Percentiles rank a stretch among this genome's conserved stretches.
Conservation (phyloP, 768 basidiomycete genomes). For the Lyophyllum shimeji region DNA sequence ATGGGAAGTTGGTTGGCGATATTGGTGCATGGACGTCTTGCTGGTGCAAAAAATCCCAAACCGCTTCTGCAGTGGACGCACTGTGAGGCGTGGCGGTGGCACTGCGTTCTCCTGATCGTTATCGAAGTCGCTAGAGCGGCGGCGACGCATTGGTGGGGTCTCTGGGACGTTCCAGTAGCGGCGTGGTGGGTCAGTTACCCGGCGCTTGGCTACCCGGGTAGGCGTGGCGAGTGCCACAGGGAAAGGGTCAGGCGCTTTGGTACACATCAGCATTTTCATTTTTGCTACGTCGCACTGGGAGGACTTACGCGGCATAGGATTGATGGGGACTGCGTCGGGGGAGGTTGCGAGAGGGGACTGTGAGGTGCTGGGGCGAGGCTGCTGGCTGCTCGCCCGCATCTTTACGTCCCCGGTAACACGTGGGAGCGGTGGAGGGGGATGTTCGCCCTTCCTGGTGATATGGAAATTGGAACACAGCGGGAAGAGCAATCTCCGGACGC, state of each 20-base stretch:
- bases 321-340: slow-evolving; percentile 17
- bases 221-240: slow-evolving; percentile 5
- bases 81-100: slow-evolving; percentile 19
- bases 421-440: neutral
- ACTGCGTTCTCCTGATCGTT: slow-evolving; percentile 32
- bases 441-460: slow-evolving; percentile 20
- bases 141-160: slow-evolving; percentile 12
- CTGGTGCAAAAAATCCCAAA: slow-evolving; percentile 42
- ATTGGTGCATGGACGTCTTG: slow-evolving; percentile 32
- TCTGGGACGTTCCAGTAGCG: slow-evolving; percentile 19
- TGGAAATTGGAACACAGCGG: slow-evolving; percentile 31
- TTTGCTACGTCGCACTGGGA: slow-evolving; percentile 2
- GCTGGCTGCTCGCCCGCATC: neutral
- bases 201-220: neutral
- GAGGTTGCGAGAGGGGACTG: slow-evolving; percentile 14
- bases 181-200: slow-evolving; percentile 1
- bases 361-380: neutral
- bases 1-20: slow-evolving; percentile 9
- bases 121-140: slow-evolving; percentile 22
- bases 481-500: slow-evolving; percentile 31
- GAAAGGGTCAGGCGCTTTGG: slow-evolving; percentile 39
- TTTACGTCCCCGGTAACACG: neutral
- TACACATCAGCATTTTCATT: slow-evolving; percentile 11
- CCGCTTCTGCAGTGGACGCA: slow-evolving; percentile 28
- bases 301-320: slow-evolving; percentile 38